phyloP scores from a whole-genome alignment of 371 early-diverging fungal species.

The Saksenaea oblongispora region DNA sequence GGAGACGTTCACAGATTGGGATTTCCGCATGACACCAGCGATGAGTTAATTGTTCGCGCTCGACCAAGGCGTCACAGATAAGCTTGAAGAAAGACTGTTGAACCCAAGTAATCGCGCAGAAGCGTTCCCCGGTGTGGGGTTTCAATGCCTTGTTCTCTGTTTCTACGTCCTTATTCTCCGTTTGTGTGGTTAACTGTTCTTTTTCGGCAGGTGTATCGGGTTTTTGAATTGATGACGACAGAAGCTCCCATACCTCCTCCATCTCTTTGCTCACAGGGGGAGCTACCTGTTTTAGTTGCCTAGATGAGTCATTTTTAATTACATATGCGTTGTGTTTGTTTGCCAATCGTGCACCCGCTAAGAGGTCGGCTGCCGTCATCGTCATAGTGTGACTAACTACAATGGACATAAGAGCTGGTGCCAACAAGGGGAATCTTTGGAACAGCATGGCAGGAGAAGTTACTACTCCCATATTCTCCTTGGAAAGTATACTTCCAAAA shows the following conservation, averaged over 20 bases:
- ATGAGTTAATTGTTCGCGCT: neutral
- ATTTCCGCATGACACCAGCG: neutral
- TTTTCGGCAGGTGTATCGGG: neutral
- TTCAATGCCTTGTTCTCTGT: neutral
- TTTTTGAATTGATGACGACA: neutral
- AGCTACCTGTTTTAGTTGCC: neutral
- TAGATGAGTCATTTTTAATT: neutral
- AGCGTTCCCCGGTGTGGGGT: neutral
- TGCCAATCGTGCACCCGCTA: conserved; percentile 26
- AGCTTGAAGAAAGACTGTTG: neutral
- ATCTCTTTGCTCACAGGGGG: neutral
- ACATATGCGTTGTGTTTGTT: neutral
- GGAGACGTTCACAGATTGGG: neutral
- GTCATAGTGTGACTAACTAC: conserved; percentile 36
- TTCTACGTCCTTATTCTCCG: neutral
- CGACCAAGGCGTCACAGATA: neutral
- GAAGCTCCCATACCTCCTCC: neutral
- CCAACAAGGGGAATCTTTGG: conserved; percentile 32
- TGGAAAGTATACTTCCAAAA: conserved; percentile 25
- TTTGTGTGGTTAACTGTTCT: neutral
- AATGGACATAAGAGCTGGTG: conserved; percentile 26
- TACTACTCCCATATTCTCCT: conserved; percentile 10
- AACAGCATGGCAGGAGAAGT: conserved; percentile 14
- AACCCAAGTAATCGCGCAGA: neutral
- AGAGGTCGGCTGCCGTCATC: conserved; percentile 38